These are phyloP conservation scores for Gymnopilus dilepis DNA, from an alignment of 768 basidiomycete species.

Conservation along the genomic window DNA sequence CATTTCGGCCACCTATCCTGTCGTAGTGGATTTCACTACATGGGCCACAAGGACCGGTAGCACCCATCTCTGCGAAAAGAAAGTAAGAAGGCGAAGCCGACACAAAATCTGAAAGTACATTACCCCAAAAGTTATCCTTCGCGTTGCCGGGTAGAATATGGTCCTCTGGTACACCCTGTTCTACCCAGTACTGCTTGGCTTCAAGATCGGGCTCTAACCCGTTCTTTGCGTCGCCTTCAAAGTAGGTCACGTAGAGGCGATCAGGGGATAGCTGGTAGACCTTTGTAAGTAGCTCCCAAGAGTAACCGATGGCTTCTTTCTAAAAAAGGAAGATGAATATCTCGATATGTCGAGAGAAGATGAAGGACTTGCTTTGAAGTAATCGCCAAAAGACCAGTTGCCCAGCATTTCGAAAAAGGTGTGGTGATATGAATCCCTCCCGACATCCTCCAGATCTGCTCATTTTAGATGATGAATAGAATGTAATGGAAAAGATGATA, in stretches of 20 bases:
- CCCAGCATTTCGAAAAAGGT: slow-evolving; percentile 99
- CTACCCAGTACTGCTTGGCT: slow-evolving; percentile 85
- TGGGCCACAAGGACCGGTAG: slow-evolving; percentile 97
- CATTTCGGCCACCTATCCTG: slow-evolving; percentile 96
- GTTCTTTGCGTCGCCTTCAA: slow-evolving; percentile 89
- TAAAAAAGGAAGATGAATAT: slow-evolving; percentile 36
- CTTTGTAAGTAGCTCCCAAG: slow-evolving; percentile 93
- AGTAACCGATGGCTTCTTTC: slow-evolving; percentile 92
- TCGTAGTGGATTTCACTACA: slow-evolving; percentile 98
- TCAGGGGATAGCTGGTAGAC: slow-evolving; percentile 90
- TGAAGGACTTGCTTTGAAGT: slow-evolving; percentile 82
- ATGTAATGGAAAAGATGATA: not conserved
- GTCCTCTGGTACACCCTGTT: slow-evolving; percentile 86
- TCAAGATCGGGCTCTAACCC: slow-evolving; percentile 89
- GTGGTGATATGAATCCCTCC: slow-evolving; percentile 97
- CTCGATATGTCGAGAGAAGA: slow-evolving; percentile 8
- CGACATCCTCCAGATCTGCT: slow-evolving; percentile 96
- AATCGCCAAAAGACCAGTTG: slow-evolving; percentile 99
- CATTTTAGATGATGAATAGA: slow-evolving; percentile 1
- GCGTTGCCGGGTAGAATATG: slow-evolving; percentile 94
- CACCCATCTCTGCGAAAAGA: slow-evolving; percentile 84
- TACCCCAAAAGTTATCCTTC: slow-evolving; percentile 99
- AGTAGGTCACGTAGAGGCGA: slow-evolving; percentile 96
- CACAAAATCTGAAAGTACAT: slow-evolving; percentile 27
- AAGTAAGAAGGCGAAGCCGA: slow-evolving; percentile 1